A percentile compares a stretch with the other conserved stretches of the same genome.
Conservation (phyloP, 148 eudicot genomes). For the Vaccinium corymbosum region DNA sequence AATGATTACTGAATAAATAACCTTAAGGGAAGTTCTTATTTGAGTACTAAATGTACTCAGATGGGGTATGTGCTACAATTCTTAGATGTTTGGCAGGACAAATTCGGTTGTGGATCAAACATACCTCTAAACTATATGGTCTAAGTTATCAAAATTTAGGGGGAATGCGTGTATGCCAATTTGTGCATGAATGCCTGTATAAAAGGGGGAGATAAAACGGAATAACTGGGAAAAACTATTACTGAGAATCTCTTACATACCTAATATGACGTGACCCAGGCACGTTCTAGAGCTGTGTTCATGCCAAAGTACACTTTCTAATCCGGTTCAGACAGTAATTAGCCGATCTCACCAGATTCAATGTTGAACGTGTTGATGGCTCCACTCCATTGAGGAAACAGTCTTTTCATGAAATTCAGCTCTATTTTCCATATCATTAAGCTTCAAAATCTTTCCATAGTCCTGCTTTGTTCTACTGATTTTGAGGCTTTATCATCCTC, state of each 20-base stretch:
- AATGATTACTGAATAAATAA: not conserved
- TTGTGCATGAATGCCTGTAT: not conserved
- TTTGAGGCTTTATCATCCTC: not conserved
- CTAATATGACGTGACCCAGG: conserved; percentile 4
- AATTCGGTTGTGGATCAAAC: not conserved
- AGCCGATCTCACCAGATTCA: not conserved
- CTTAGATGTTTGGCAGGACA: not conserved
- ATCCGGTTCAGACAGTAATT: not conserved
- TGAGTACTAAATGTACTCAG: not conserved
- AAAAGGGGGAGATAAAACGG: not conserved
- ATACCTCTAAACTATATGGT: not conserved
- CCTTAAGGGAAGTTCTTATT: not conserved
- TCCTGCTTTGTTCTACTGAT: not conserved
- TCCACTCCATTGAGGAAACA: not conserved
- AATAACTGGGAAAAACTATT: not conserved
- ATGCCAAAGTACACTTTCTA: not conserved
- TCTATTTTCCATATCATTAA: not conserved
- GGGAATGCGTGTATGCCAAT: not conserved
- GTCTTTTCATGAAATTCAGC: not conserved
- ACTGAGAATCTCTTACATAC: not conserved
- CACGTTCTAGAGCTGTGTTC: not conserved
- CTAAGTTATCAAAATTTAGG: not conserved
- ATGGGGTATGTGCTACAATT: not conserved
- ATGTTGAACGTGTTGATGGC: not conserved
- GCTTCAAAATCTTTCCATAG: not conserved